Evolutionary conservation across 495 filamentous ascomycete genomes (phyloP).

Genomic region (Chaetomium cochliodes): DNA sequence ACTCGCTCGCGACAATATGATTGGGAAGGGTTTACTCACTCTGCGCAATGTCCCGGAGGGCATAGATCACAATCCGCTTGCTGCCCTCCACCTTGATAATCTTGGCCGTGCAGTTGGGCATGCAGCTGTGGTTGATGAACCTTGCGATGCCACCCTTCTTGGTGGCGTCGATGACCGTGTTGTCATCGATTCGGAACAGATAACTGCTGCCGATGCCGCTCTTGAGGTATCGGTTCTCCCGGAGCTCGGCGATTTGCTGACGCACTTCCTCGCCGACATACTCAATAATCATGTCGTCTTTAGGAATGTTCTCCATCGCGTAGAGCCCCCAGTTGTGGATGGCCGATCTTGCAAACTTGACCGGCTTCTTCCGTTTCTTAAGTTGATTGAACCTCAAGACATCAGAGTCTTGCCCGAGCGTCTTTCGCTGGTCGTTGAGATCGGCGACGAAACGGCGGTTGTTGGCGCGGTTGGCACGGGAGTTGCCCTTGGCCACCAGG

Average conservation of each 20-base stretch:
- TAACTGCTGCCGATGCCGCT: conserved; percentile 97
- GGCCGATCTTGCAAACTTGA: conserved; percentile 94
- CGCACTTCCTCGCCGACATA: conserved; percentile 98
- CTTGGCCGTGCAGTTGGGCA: conserved; percentile 97
- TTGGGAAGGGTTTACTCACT: conserved; percentile 56
- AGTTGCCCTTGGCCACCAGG: conserved; percentile 70
- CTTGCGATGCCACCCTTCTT: conserved; percentile 97
- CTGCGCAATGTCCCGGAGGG: conserved; percentile 86
- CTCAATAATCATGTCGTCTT: conserved; percentile 99
- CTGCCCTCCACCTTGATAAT: conserved; percentile 99
- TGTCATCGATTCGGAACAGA: conserved; percentile 96
- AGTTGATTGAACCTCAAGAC: conserved; percentile 97
- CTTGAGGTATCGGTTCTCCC: conserved; percentile 87
- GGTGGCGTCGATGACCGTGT: conserved; percentile 94
- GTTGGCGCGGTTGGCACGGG: conserved; percentile 87
- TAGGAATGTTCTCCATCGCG: conserved; percentile 93
- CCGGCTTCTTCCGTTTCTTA: conserved; percentile 98
- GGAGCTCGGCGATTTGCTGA: conserved; percentile 92
- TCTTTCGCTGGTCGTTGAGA: conserved; percentile 89
- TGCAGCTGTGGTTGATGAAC: conserved; percentile 99
- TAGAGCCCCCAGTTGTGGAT: conserved; percentile 99
- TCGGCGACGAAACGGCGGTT: conserved; percentile 92
- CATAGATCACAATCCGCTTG: conserved; percentile 98
- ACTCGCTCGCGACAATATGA: not conserved
- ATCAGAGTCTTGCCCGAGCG: conserved; percentile 79